Base-by-base conservation (phyloP, 306 rosid genomes). In the Lathyrus aphaca region DNA sequence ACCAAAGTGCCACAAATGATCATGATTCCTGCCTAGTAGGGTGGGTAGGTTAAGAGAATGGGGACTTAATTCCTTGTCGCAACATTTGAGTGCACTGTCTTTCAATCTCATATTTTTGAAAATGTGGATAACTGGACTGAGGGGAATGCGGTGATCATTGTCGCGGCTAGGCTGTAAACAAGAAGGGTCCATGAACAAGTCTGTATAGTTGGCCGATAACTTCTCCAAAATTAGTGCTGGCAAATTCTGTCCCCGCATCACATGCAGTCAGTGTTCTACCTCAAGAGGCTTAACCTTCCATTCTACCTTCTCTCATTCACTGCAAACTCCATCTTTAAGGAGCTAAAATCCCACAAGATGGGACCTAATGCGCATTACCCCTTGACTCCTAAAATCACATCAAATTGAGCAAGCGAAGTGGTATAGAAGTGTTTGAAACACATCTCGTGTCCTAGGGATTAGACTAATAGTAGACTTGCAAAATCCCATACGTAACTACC, bases 221-320 rank as follows among this genome's bases (percentile, higher is more conserved):
- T 43, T 43, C 48, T 43, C 48, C 16, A 43, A 43, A n/a, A 43
- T 43, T 43, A 43, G 49, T 44, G 49, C 49, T 44, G 49, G 49
- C 17, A 6, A 44, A 44, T 13, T 44, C 4, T 13, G 17, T 44
- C 49, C 49, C 17, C 14, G 49, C 49, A 5, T 44, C 8, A 43
- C 14, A 44, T 44, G 14, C 17, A 13, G 49, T 44, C 49, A 13
- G n/a, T 44, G 50, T 14, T 44, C 49, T 44, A 15, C 17, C 13
- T 44, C 49, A 13, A 5, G 16, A 44, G 50, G 17, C 16, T 44
- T 5, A 44, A 15, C 50, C 16, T 44, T 44, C 50, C 50, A 44
- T 44, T 44, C 15, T 44, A 44, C 16, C 50, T 14, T 13, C 48
- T 44, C 50, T 6, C 6, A 6, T 44, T 44, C 17, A 44, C 16